Conservation (phyloP, 2,329 filamentous ascomycete species). For the Aspergillus fumigatiaffinis region DNA sequence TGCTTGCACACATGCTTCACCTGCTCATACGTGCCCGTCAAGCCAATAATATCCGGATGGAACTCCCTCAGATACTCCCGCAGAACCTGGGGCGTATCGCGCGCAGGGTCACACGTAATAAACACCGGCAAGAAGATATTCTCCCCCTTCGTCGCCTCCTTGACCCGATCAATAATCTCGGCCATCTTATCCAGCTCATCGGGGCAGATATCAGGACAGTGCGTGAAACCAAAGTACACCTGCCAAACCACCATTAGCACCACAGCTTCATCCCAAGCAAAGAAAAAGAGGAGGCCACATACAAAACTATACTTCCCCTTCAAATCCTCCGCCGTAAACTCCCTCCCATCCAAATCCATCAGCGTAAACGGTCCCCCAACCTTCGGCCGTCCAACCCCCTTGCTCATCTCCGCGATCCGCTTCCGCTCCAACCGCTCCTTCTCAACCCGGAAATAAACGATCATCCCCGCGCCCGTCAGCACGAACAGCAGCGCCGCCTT, state of each 20-base stretch:
- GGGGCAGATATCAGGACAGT: constrained; percentile 97
- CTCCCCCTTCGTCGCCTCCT: constrained; percentile 34
- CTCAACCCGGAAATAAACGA: constrained; percentile 89
- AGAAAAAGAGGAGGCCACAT: constrained; percentile 16
- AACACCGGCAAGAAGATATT: constrained; percentile 71
- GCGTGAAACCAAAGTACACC: constrained; percentile 98
- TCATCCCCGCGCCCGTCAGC: constrained; percentile 68
- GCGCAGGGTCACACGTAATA: constrained; percentile 90
- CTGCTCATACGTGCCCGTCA: constrained; percentile 91
- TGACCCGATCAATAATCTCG: constrained; percentile 75
- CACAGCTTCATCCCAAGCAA: neutral
- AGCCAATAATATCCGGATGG: constrained; percentile 76
- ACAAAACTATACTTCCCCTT: constrained; percentile 71
- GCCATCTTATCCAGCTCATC: constrained; percentile 99
- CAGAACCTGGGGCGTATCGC: constrained; percentile 80
- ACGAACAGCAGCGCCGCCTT: constrained; percentile 86
- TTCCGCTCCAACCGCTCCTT: constrained; percentile 88
- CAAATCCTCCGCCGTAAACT: constrained; percentile 74
- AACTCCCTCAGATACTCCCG: constrained; percentile 88
- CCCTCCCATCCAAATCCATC: constrained; percentile 73
- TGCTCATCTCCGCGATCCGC: constrained; percentile 83
- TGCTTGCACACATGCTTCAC: constrained; percentile 93
- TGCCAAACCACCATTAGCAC: constrained; percentile 31
- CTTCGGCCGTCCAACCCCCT: constrained; percentile 88
- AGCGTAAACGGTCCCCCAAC: constrained; percentile 85